Evolutionary conservation across 176 grass and related monocot genomes (phyloP), one percentile per base, ranked within the genome.

Genomic region (Bolboschoenus planiculmis): DNA sequence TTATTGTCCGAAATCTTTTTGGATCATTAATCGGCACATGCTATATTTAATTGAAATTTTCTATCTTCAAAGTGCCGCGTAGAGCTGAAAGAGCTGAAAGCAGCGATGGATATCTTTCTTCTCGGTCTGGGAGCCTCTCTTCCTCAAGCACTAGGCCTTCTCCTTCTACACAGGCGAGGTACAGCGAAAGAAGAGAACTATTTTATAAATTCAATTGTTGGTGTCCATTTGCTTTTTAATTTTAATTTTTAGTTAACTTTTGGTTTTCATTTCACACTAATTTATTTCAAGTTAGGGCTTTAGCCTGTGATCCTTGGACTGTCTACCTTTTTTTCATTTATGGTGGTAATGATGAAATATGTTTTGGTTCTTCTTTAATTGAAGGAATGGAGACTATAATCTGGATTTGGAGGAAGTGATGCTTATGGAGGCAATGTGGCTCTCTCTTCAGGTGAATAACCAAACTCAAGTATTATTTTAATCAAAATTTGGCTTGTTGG

Each of bases 371-470:
- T 77, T 77, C 6, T 53, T 77, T 77, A 75, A 76, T 78, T 90
- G 81, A 88, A 97, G 95, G 85, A 85, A 89, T 33, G 89, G 75
- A 58, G 89, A 94, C 78, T 94, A 91, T 59, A 91, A 92, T 51
- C 83, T 97, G 85, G 95, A 97, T 78, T 88, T 93, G 74, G 95
- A 97, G 83, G 92, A 97, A 85, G 92, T 94, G 81, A 94, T 94
- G 92, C 83, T 97, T 88, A 90, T 94, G 90, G 87, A 97, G 87
- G 95, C 95, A 83, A 91, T 97, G 85, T 94, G 95, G 95, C 92
- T 94, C 74, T 97, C 95, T 61, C 33, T 97, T 62, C 92, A 92
- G 86, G 94, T 97, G 74, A 37, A 74, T 90, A n/a, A 81, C 48
- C 74, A 62, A 78, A n/a, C 53, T n/a, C 10, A 7, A 33, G 3